Evolutionary conservation across 139 green algal genomes (phyloP), one percentile per base, ranked within the genome.

Genomic region (Cymbomonas tetramitiformis): DNA sequence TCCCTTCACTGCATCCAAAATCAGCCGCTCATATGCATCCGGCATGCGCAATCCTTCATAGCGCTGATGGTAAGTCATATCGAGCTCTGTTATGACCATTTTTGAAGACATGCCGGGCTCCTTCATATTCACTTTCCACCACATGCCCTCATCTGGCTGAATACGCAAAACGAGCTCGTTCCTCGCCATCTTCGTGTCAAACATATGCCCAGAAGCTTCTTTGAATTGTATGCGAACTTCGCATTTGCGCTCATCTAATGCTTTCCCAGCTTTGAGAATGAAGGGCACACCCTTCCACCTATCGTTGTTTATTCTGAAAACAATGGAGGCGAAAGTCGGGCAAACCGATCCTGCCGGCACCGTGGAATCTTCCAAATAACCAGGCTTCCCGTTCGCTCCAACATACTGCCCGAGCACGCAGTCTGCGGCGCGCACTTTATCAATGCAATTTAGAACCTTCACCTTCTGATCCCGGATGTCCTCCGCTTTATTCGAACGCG

Each of bases 61-160:
- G 12, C 15, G 12, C 36, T 43, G 36, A 15, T 75, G 70, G 76
- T 97, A 98, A 29, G 81, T 77, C 32, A 98, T 79, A 79, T 98
- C 85, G 33, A 98, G 79, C 30, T 82, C 78, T 15, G 74, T 93
- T 29, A 72, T 76, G 64, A 94, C 89, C 30, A 98, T 73, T 88
- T 38, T 97, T 46, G 72, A 62, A n/a, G 61, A 89, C 36, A 99
- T 70, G 15, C 90, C 90, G 15, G 90, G 90, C 28, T 96, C 74
- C 83, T 98, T 98, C 82, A 96, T 98, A 77, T 95, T 98, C 72
- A 98, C 85, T 70, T 95, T 96, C 30, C 97, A 68, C 72, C 95
- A 96, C 62, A 98, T 97, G 19, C 75, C 73, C 75, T 98, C 90
- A 56, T 96, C 73, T 9, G 90, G 90, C 75, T 98, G 90, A 63